Conservation (phyloP, 305 asterid species). For the Solanum hybrid region DNA sequence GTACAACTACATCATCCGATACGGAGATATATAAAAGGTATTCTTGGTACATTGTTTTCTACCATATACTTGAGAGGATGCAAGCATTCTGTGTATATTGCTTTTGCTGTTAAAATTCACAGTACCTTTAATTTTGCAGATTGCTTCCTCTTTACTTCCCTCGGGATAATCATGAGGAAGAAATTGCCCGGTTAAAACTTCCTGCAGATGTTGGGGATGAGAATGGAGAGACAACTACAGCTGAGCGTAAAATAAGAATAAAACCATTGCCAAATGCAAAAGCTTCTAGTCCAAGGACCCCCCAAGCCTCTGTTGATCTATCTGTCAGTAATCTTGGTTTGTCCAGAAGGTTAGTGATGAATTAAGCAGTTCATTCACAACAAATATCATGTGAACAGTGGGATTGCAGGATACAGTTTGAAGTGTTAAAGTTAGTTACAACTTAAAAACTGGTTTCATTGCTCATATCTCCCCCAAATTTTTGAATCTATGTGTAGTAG, state of each 20-base stretch:
- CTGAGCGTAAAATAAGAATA: constrained; percentile 85
- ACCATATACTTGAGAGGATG: background rate
- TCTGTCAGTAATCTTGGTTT: constrained; percentile 53
- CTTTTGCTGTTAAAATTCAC: background rate
- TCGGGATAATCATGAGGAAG: constrained; percentile 73
- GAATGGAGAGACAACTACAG: constrained; percentile 79
- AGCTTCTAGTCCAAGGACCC: constrained; percentile 31
- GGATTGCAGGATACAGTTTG: background rate
- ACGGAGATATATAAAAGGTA: constrained; percentile 90
- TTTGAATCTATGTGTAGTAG: background rate
- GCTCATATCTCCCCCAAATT: background rate
- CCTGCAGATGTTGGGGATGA: constrained; percentile 98
- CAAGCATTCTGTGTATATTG: background rate
- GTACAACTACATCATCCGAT: constrained; percentile 64
- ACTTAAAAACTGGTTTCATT: background rate
- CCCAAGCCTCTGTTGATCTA: constrained; percentile 41
- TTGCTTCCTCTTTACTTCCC: constrained; percentile 95
- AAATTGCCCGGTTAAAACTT: constrained; percentile 59
- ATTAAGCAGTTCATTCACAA: background rate
- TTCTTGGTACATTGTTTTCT: background rate
- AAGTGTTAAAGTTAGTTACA: background rate
- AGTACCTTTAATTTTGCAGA: constrained; percentile 17
- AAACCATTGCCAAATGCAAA: constrained; percentile 68
- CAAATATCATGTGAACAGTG: background rate
- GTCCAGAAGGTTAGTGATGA: constrained; percentile 50